Evolutionary conservation across 306 rosid genomes (phyloP), one percentile per base, ranked within the genome.

Genomic region (Castanea sativa): DNA sequence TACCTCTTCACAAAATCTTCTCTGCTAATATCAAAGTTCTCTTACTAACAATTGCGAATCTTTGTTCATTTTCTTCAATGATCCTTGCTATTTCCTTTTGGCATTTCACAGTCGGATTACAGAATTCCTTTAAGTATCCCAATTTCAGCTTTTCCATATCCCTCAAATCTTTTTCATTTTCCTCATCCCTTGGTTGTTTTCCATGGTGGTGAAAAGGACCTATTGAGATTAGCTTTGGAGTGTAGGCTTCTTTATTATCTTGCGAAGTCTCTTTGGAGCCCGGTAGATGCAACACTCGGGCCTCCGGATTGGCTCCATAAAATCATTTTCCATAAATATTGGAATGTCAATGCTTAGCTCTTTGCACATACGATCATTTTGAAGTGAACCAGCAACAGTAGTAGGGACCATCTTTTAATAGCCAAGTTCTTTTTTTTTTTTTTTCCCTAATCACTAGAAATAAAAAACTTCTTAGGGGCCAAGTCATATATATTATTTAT

Each of bases 181-280:
- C 43, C 43, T 38, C 43, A 38, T 38, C 43, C 10, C 43, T 35
- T 35, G 43, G 43, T 38, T 6, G 43, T 6, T 38, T 18, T 65
- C 49, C 45, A 8, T 64, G 35, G 15, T 77, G 13, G 78, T 77
- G 85, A 27, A 76, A 45, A 15, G 70, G 82, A 21, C 85, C 85
- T 2, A 82, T 77, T 2, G 81, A 77, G 3, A 82, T 12, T 8
- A 77, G 23, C 20, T 73, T 73, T 14, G 85, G 85, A 27, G 78
- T 82, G 78, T 73, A 82, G 16, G 78, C 74, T 18, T 55, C 71
- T 55, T 30, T 18, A 0, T 73, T 21, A 77, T 82, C 56, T 71
- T 20, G 9, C 85, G 75, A 3, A 82, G 76, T 69, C 20, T 65
- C 55, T 33, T 30, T 14, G 85, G 85, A 9, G 65, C 45, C 59